phyloP scores from a whole-genome alignment of 2,329 filamentous ascomycete genomes.

The Phyllosticta citriasiana region DNA sequence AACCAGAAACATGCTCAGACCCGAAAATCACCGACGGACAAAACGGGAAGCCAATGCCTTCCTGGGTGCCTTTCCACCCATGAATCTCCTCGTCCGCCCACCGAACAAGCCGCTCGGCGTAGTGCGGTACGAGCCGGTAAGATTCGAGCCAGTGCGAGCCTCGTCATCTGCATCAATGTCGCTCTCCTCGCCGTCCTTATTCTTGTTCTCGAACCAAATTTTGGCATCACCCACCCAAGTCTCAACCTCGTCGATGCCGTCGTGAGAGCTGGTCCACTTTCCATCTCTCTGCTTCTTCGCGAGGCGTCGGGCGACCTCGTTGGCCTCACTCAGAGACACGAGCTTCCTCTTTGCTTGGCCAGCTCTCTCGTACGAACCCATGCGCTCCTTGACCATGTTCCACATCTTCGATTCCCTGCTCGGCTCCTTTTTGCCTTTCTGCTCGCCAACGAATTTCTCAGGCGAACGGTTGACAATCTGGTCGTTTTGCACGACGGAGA shows the following conservation, averaged over 20 bases:
- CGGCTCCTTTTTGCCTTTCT: slow-evolving; percentile 8
- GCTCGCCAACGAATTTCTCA: slow-evolving; percentile 15
- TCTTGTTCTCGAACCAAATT: neutral
- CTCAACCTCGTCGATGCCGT: neutral
- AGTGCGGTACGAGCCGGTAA: no score
- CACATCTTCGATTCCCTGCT: slow-evolving; percentile 21
- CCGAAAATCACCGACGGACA: neutral
- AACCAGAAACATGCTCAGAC: neutral
- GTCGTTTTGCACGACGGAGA: neutral
- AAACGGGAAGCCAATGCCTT: neutral
- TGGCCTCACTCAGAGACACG: slow-evolving; percentile 49
- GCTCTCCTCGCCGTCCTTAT: neutral
- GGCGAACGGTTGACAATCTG: neutral
- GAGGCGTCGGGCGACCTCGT: slow-evolving; percentile 48
- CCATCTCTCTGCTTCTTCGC: slow-evolving; percentile 15
- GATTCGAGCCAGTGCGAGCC: no score
- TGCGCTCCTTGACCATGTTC: slow-evolving; percentile 26
- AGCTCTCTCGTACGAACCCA: slow-evolving; percentile 13
- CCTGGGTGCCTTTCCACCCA: neutral
- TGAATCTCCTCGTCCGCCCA: neutral
- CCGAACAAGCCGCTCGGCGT: no score
- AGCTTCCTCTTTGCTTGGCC: slow-evolving; percentile 38
- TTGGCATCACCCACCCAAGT: neutral
- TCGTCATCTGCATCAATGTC: neutral
- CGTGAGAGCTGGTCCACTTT: neutral